Evolutionary conservation across 129 eudicot species (phyloP), one percentile per base, ranked within the genome.

Genomic region (Tanacetum coccineum): DNA sequence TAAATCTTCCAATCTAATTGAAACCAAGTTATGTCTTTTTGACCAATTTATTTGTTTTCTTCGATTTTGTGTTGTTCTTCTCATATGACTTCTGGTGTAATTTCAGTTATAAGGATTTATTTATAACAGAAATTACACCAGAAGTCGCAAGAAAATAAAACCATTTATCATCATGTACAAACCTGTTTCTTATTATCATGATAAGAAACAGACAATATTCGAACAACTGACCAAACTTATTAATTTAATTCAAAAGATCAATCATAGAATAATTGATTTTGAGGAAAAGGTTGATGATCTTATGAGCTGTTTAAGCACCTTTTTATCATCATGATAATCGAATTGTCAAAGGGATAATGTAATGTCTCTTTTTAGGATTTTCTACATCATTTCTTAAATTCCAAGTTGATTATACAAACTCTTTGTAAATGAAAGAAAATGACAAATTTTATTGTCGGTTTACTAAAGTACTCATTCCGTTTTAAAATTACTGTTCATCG

Each of bases 221-320:
- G 14, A 39, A 60, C 62, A 13, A 9, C 2, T 20, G 61, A 49
- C 20, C 42, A 54, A 30, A 55, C 17, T 44, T 7, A 44, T 13
- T 54, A 36, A 36, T 21, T 9, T 54, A 53, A 17, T 44, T 73
- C 77, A 73, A 64, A 52, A n/a, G 13, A 40, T 32, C 44, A 73
- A 73, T 73, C 64, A 73, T 73, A 73, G 21, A 48, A 50, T 54
- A 73, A 25, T 64, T 73, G 77, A 73, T 64, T 62, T 73, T 54
- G 57, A 53, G 70, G 64, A 73, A 73, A 73, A 73, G 21, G 49
- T 26, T 64, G 64, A 64, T 64, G 64, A 64, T 73, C 65, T 62
- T 40, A 44, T 73, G 71, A 73, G 65, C 77, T 73, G 77, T 73
- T 73, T 73, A 54, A 73, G 36, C 64, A 54, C 64, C 65, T 44